Conservation (phyloP, 352 stramenopile species). For the Lagenidium giganteum region DNA sequence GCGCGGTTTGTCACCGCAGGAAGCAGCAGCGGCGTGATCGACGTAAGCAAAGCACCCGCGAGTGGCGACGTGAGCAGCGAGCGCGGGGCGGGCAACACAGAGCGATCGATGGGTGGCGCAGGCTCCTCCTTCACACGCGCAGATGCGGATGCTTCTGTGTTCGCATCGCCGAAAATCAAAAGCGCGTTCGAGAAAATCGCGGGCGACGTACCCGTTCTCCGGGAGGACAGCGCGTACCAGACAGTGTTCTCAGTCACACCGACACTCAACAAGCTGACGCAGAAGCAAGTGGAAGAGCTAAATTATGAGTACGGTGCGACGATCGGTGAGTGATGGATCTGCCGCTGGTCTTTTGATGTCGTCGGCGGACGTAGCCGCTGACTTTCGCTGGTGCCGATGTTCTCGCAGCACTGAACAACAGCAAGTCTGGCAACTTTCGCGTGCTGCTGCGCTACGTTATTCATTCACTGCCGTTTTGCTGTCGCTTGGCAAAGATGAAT, state of each 20-base stretch:
- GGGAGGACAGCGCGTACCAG: constrained; percentile 50
- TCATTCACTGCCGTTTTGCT: constrained; percentile 48
- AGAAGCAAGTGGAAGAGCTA: constrained; percentile 49
- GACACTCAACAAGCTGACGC: constrained; percentile 46
- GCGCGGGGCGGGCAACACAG: no score
- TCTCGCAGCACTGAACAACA: constrained; percentile 49
- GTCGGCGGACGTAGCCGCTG: background rate
- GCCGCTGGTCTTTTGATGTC: background rate
- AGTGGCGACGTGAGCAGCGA: no score
- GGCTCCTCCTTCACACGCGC: constrained; percentile 26
- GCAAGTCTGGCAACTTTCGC: constrained; percentile 69
- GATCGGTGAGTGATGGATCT: constrained; percentile 30
- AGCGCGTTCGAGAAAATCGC: constrained; percentile 72
- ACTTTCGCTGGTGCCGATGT: background rate
- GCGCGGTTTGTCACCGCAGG: no score
- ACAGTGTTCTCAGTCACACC: constrained; percentile 32
- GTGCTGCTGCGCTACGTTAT: constrained; percentile 62
- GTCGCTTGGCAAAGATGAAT: constrained; percentile 48
- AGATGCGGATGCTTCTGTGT: constrained; percentile 20
- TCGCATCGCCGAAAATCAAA: constrained; percentile 44
- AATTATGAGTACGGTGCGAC: constrained; percentile 57
- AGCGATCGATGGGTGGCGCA: constrained; percentile 47
- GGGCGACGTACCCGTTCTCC: constrained; percentile 32
- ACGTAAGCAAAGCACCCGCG: no score
- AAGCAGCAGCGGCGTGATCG: no score